Base-by-base conservation (phyloP, 108 stramenopile genomes). In the Cyclotella cryptica region DNA sequence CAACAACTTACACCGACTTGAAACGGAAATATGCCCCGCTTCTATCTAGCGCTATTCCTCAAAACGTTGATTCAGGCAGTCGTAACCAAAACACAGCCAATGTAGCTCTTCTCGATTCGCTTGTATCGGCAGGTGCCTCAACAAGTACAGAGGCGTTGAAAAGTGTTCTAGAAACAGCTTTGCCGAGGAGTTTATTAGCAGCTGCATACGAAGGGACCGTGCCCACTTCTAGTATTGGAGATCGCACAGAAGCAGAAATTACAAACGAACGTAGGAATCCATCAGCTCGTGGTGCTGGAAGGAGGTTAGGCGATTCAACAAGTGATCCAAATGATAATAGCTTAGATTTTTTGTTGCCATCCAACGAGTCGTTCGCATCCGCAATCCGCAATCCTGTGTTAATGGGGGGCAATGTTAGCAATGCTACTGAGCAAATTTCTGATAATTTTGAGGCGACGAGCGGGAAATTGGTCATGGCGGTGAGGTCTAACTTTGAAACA, bases 1-100 rank as follows among this genome's bases (percentile, higher is more conserved):
- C 41, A 28, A 81, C 88, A 19, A 88, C 89, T 12, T 93, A 81
- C 69, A 53, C 86, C 17, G 93, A 93, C 72, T 49, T 88, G 45
- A 43, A 66, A 22, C 85, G 93, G 35, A 70, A 81, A 49, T 90
- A 83, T 77, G 60, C 69, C 22, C 66, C 71, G 12, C n/a, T 85
- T 18, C 24, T 75, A 9, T 79, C 87, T 21, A 21, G 44, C 1
- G 46, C 75, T 21, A 78, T 86, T 39, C 18, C 87, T 26, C 74
- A 55, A 88, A 62, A 26, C 69, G 14, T 9, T 19, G 17, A 12
- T 7, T 7, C 6, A 3, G 49, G 19, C 49, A 51, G 19, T 46
- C 85, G 66, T 21, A 59, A 71, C 21, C n/a, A 70, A 3, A 29
- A 54, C 18, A 84, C 64, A 13, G 43, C 21, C 39, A 58, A 29